A percentile compares a stretch with the other conserved stretches of the same genome.
Evolutionary conservation across 1,139 yeast species (phyloP).

Genomic region (Suhomyces atakaporum): DNA sequence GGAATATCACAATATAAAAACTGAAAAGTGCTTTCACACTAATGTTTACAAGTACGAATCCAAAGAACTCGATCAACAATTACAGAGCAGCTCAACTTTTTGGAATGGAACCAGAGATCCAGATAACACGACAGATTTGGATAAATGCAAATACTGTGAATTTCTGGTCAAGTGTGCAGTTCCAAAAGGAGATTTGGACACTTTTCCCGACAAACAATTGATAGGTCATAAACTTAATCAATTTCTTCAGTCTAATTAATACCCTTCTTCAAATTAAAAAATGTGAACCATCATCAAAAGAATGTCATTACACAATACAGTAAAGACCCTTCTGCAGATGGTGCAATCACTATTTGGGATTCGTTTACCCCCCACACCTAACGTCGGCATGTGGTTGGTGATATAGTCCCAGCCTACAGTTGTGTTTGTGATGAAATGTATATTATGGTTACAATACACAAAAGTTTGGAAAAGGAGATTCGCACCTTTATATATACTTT

Average conservation of each 20-base stretch:
- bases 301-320: conserved; percentile 25
- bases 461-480: too few relatives aligned
- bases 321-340: conserved; percentile 47
- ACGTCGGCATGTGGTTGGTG: conserved; percentile 44
- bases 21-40: conserved; percentile 39
- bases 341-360: conserved; percentile 36
- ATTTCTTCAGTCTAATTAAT: conserved; percentile 33
- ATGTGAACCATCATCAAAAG: conserved; percentile 48
- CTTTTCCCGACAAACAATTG: conserved; percentile 4
- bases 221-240: conserved; percentile 15
- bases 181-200: conserved; percentile 25
- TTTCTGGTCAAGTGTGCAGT: conserved; percentile 40
- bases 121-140: conserved; percentile 33
- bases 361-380: conserved; percentile 51
- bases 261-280: conserved; percentile 34
- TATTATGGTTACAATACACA: not conserved
- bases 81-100: conserved; percentile 40
- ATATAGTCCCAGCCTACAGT: conserved; percentile 35
- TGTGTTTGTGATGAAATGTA: not conserved
- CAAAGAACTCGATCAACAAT: conserved; percentile 25
- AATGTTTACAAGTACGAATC: conserved; percentile 38
- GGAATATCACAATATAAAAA: conserved; percentile 51
- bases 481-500: not conserved
- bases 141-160: conserved; percentile 56
- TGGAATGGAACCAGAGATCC: conserved; percentile 61